Conservation (phyloP, 768 basidiomycete genomes). For the Pleurotus eryngii region DNA sequence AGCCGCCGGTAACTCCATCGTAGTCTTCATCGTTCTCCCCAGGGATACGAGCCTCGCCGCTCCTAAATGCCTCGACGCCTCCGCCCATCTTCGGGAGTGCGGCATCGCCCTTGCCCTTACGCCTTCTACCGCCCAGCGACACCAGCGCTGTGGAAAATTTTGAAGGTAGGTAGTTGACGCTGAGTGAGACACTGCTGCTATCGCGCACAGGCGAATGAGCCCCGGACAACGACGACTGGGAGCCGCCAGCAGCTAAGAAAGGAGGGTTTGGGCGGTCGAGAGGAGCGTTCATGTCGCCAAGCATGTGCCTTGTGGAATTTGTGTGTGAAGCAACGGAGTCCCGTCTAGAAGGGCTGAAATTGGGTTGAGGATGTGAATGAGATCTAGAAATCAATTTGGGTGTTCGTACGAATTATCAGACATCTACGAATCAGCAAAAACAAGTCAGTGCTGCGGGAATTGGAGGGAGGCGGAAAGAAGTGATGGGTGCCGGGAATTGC, state of each 20-base stretch:
- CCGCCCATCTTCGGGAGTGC: constrained; percentile 61
- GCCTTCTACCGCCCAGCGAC: constrained; percentile 35
- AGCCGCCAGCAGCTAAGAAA: constrained; percentile 21
- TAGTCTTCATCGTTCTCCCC: constrained; percentile 53
- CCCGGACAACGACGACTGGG: constrained; percentile 17
- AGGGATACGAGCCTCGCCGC: constrained; percentile 50
- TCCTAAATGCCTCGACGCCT: constrained; percentile 62
- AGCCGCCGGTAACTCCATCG: constrained; percentile 35
- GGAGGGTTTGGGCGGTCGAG: constrained; percentile 34
- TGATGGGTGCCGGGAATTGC: not conserved
- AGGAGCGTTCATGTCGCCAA: constrained; percentile 30
- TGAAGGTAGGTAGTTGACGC: constrained; percentile 70
- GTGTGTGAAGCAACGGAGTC: constrained; percentile 37
- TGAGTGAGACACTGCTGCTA: constrained; percentile 35
- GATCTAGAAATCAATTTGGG: not conserved
- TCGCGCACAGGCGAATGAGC: constrained; percentile 16
- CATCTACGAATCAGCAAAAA: constrained; percentile 6
- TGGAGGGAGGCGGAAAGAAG: not conserved
- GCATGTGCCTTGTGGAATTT: constrained; percentile 45
- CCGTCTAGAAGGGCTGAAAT: constrained; percentile 25
- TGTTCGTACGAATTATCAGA: constrained; percentile 3
- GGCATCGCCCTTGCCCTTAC: constrained; percentile 31
- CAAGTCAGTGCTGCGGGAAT: not conserved
- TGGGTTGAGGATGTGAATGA: not conserved
- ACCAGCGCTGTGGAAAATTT: constrained; percentile 59